These are phyloP conservation scores for Chaetomiaceae sp. DNA, from an alignment of 2,329 filamentous ascomycete genomes.

Conservation along the genomic window DNA sequence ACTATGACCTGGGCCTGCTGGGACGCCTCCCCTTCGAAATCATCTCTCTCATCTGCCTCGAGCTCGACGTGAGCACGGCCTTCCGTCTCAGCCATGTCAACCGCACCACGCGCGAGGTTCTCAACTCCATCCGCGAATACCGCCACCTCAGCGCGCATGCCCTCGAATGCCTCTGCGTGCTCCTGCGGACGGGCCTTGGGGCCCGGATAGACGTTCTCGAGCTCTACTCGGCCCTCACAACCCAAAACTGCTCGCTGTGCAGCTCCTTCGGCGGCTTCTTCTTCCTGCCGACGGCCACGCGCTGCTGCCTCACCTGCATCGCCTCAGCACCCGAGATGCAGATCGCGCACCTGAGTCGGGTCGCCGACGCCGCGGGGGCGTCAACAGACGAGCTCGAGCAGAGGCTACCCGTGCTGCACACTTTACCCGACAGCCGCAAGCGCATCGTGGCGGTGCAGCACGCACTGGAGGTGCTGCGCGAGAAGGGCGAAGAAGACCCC, in stretches of 20 bases:
- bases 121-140: conserved; percentile 12
- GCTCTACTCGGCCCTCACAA: conserved; percentile 7
- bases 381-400: not conserved
- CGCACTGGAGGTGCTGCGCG: conserved; percentile 1
- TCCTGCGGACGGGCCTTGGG: conserved; percentile 7
- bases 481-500: not conserved
- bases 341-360: conserved; percentile 7
- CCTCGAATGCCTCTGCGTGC: conserved; percentile 14
- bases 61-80: conserved; percentile 13
- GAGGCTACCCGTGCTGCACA: conserved; percentile 13
- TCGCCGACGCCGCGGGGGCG: conserved; percentile 4
- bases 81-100: conserved; percentile 17
- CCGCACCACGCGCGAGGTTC: conserved; percentile 14
- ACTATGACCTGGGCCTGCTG: conserved; percentile 9
- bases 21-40: conserved; percentile 16
- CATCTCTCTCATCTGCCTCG: conserved; percentile 13
- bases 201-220: not conserved
- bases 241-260: conserved; percentile 13
- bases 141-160: conserved; percentile 13
- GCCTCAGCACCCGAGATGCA: conserved; percentile 12
- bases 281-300: conserved; percentile 14
- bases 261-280: conserved; percentile 14
- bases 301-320: conserved; percentile 15
- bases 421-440: conserved; percentile 11
- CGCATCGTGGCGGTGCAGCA: conserved; percentile 12